These are phyloP conservation scores for Erythrobasidium yunnanense DNA, from an alignment of 768 basidiomycete genomes.

Conservation along the genomic window DNA sequence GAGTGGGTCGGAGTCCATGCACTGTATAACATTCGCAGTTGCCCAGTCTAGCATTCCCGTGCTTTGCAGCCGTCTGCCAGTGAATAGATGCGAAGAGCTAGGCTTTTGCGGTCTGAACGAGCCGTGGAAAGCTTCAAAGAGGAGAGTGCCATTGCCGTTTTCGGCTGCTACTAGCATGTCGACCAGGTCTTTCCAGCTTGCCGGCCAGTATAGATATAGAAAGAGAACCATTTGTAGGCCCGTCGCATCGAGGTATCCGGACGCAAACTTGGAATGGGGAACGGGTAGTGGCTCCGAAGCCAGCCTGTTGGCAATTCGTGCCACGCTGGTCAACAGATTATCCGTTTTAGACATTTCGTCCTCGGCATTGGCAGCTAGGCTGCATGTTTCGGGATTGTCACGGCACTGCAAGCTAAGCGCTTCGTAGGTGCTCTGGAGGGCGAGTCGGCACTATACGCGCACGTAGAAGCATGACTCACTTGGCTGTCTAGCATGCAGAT, in stretches of 20 bases:
- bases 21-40: neutral
- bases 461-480: neutral
- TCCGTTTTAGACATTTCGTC: too few species aligned
- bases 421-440: neutral
- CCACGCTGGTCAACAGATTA: neutral
- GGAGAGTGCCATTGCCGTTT: conserved; percentile 2
- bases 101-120: neutral
- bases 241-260: neutral
- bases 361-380: neutral
- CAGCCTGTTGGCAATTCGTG: neutral
- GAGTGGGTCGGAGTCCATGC: neutral
- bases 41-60: neutral
- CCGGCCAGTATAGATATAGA: conserved; percentile 6
- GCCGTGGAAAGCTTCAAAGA: neutral
- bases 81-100: neutral
- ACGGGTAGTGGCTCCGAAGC: neutral
- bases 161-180: neutral
- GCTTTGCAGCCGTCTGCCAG: neutral
- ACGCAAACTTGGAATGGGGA: neutral
- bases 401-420: neutral
- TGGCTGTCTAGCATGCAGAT: neutral
- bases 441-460: neutral
- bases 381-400: neutral
- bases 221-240: neutral
- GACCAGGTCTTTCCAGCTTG: conserved; percentile 8